Evolutionary conservation across 306 rosid species (phyloP), one percentile per base, ranked within the genome.

Genomic region (Cercis canadensis): DNA sequence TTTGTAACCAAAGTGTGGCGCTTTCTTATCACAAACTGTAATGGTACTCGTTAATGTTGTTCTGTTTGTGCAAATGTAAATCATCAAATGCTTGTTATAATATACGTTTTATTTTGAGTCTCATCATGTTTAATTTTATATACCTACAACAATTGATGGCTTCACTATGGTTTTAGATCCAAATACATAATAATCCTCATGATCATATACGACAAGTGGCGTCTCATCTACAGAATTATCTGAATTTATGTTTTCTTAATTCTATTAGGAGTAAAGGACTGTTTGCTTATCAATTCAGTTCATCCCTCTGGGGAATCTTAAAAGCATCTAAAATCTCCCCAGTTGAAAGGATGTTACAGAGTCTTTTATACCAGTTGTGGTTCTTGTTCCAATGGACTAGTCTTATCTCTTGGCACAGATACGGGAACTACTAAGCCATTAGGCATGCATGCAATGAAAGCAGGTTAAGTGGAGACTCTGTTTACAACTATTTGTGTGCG

Each of bases 1-100:
- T 50, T 31, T 79, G 73, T 79, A 73, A 67, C 58, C 57, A 52
- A 14, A 59, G 24, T 75, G 69, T 83, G 79, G 53, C 19, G 44
- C 55, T 68, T 75, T 72, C 72, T 40, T 63, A 24, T 75, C 54
- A 73, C 67, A 53, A 24, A 24, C 3, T 24, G 29, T 24, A 24
- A 43, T 6, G 57, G 60, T 78, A 63, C 17, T 65, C 62, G 37
- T 51, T 49, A 59, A 44, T 73, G 78, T 60, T 55, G 16, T 21
- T 63, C 50, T 58, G 57, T 65, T 54, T 68, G 78, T 76, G 76
- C 62, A 73, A 17, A 57, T 69, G 75, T 77, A 57, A 62, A 40
- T 49, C 74, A 63, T 73, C 65, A 46, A 34, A 33, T 16, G 74
- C 53, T 55, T 66, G 60, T 18, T 72, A 45, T 40, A 72, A 71